Evolutionary conservation across 2,329 filamentous ascomycete genomes (phyloP).

Genomic region (Harringtonia lauricola): DNA sequence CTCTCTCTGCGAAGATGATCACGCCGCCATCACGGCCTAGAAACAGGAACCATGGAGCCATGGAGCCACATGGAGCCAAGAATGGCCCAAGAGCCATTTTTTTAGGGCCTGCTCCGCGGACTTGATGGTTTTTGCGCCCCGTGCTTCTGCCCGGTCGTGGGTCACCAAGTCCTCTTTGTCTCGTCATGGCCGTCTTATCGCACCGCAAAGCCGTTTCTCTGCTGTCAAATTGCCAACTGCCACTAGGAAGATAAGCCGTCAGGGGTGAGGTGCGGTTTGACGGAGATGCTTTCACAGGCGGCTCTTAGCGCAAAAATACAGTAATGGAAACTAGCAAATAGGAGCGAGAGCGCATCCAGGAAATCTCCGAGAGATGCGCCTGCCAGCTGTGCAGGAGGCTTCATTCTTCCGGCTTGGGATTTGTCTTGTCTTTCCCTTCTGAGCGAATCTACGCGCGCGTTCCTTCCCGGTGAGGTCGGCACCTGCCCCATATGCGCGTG

Average conservation of each 20-base stretch:
- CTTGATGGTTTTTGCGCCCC: background rate
- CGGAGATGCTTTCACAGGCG: conserved; percentile 14
- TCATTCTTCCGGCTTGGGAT: background rate
- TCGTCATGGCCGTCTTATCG: too few species aligned
- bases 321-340: background rate
- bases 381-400: background rate
- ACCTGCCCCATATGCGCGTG: too few species aligned
- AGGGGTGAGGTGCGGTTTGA: background rate
- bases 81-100: too few species aligned
- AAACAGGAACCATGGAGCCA: too few species aligned
- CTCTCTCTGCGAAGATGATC: too few species aligned
- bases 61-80: too few species aligned
- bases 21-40: too few species aligned
- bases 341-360: background rate
- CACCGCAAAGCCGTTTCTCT: background rate
- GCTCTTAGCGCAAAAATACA: background rate
- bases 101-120: background rate
- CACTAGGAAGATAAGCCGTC: background rate
- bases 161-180: too few species aligned
- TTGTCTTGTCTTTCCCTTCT: too few species aligned
- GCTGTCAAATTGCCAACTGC: background rate
- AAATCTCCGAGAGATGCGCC: too few species aligned
- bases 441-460: too few species aligned
- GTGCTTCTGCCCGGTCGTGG: background rate
- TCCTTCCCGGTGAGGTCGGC: too few species aligned